phyloP scores from a whole-genome alignment of 108 stramenopile genomes.

The Skeletonema menzelii region DNA sequence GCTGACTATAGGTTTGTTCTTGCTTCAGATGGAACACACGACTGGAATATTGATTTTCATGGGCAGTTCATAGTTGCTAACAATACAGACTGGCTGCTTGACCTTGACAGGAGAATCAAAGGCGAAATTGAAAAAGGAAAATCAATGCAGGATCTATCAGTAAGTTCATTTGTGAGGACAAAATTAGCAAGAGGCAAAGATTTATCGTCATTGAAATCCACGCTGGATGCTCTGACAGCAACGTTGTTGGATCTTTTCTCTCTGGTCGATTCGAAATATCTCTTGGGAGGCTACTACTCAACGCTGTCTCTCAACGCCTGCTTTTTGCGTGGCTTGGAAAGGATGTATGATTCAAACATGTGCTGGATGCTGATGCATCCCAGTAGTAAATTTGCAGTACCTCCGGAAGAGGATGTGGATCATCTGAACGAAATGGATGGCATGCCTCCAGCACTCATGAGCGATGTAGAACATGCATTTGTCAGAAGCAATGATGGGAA shows the following conservation, averaged over 20 bases:
- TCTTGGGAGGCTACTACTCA: conserved; percentile 44
- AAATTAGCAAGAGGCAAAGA: conserved; percentile 19
- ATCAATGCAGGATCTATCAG: conserved; percentile 16
- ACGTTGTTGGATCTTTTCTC: conserved; percentile 43
- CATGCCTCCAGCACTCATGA: conserved; percentile 41
- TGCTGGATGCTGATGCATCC: conserved; percentile 51
- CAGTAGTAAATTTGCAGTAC: conserved; percentile 19
- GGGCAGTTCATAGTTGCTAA: conserved; percentile 40
- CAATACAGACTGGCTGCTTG: conserved; percentile 42
- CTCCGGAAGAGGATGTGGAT: conserved; percentile 21
- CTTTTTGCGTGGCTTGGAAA: conserved; percentile 42
- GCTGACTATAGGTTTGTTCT: conserved; percentile 43
- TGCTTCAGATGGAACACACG: conserved; percentile 45
- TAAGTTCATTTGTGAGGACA: conserved; percentile 16
- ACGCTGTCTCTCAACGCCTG: conserved; percentile 47
- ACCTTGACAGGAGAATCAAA: conserved; percentile 12
- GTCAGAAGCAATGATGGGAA: conserved; percentile 38
- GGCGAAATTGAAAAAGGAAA: conserved; percentile 4
- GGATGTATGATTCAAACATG: conserved; percentile 50
- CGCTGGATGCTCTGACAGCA: conserved; percentile 32
- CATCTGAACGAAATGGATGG: conserved; percentile 14
- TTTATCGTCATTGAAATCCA: conserved; percentile 17
- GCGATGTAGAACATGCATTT: conserved; percentile 52
- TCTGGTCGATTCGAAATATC: conserved; percentile 43
- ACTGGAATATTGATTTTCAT: conserved; percentile 43